A percentile compares a stretch with the other conserved stretches of the same genome.
These are phyloP conservation scores for Zygosaccharomyces pseudobailii DNA, from an alignment of 1,139 yeast genomes.

Conservation along the genomic window DNA sequence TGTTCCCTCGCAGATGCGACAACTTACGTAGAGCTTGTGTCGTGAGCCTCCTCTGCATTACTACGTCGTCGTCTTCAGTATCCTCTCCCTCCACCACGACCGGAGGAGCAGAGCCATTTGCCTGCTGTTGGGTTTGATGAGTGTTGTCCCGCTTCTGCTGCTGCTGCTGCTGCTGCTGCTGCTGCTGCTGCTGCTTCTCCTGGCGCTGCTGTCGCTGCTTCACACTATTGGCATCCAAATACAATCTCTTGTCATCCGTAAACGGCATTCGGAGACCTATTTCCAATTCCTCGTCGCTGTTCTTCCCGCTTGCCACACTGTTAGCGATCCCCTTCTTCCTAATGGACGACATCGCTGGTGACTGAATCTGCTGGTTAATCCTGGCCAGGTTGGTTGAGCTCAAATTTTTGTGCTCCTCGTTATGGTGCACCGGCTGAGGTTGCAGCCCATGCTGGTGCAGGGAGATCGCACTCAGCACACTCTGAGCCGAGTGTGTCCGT, in stretches of 20 bases:
- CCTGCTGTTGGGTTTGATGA: constrained; percentile 21
- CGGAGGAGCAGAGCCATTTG: not conserved
- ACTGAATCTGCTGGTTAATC: constrained; percentile 30
- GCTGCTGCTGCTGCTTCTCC: not conserved
- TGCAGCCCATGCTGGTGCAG: constrained; percentile 33
- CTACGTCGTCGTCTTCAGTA: constrained; percentile 32
- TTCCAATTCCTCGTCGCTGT: constrained; percentile 18
- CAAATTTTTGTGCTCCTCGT: constrained; percentile 9
- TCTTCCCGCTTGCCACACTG: constrained; percentile 7
- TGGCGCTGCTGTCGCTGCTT: constrained; percentile 5
- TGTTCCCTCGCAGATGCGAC: constrained; percentile 22
- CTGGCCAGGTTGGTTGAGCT: constrained; percentile 13
- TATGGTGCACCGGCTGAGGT: constrained; percentile 9
- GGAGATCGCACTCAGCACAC: constrained; percentile 60
- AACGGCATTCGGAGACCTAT: constrained; percentile 31
- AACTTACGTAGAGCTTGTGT: constrained; percentile 38
- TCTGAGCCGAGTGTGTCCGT: constrained; percentile 58
- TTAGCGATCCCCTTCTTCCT: constrained; percentile 16
- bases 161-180: not conserved
- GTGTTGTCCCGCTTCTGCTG: not conserved
- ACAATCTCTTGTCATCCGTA: constrained; percentile 19
- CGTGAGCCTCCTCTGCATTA: constrained; percentile 35
- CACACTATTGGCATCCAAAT: constrained; percentile 7
- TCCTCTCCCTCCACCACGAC: constrained; percentile 22
- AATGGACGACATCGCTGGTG: constrained; percentile 31